Conservation (phyloP, 2,329 filamentous ascomycete species). For the Diaporthe citri region DNA sequence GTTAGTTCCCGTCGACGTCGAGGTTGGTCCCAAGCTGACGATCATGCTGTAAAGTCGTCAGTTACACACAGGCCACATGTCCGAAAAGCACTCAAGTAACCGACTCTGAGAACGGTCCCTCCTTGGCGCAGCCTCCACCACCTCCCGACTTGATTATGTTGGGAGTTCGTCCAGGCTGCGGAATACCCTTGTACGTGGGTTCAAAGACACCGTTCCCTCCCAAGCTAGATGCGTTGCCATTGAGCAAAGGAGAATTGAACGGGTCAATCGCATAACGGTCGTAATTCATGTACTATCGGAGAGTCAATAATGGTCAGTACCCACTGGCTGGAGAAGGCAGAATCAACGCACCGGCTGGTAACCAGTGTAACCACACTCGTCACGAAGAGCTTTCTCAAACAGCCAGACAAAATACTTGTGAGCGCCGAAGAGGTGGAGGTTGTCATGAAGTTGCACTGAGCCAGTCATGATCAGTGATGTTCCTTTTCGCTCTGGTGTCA, state of each 20-base stretch:
- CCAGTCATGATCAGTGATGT: not conserved
- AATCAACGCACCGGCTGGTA: slow-evolving; percentile 42
- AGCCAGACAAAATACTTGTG: slow-evolving; percentile 50
- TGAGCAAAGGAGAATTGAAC: slow-evolving; percentile 64
- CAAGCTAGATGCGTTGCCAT: slow-evolving; percentile 64
- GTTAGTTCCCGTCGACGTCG: not conserved
- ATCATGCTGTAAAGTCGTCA: not conserved
- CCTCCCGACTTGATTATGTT: slow-evolving; percentile 59
- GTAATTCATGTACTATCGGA: slow-evolving; percentile 13
- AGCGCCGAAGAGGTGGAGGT: slow-evolving; percentile 45
- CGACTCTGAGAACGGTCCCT: slow-evolving; percentile 61
- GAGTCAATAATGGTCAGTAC: not conserved
- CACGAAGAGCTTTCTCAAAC: slow-evolving; percentile 50
- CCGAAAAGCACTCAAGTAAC: slow-evolving; percentile 33
- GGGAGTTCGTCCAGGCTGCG: slow-evolving; percentile 50
- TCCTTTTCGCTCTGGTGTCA: not conserved
- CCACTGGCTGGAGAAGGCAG: not conserved
- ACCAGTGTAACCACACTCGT: slow-evolving; percentile 52
- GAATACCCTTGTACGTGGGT: slow-evolving; percentile 35
- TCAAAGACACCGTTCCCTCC: slow-evolving; percentile 59
- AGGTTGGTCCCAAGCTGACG: slow-evolving; percentile 12
- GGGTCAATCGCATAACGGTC: slow-evolving; percentile 58
- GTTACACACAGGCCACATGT: not conserved
- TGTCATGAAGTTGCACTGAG: slow-evolving; percentile 33
- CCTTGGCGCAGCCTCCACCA: slow-evolving; percentile 67